Evolutionary conservation across 176 grass and related monocot species (phyloP).

Genomic region (Bromus sterilis): DNA sequence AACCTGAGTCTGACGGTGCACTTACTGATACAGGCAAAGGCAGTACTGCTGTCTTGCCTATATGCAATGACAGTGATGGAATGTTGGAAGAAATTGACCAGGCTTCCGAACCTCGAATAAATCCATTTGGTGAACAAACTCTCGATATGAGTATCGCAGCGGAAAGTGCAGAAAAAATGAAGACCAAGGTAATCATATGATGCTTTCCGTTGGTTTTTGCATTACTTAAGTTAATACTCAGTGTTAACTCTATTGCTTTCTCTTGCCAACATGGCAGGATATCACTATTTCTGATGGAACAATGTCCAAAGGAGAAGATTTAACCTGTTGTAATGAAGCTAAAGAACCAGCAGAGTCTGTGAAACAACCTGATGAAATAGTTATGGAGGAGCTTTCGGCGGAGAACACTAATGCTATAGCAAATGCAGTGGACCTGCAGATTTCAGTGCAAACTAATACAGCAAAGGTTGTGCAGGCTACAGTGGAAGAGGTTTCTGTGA

Average conservation of each 20-base stretch:
- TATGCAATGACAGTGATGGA: not conserved
- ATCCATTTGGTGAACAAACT: not conserved
- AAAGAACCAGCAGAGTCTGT: slow-evolving; percentile 7
- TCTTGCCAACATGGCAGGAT: slow-evolving; percentile 19
- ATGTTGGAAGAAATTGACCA: not conserved
- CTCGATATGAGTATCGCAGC: not conserved
- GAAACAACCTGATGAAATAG: slow-evolving; percentile 4
- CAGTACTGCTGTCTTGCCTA: not conserved
- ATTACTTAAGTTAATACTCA: not conserved
- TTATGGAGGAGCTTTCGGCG: not conserved
- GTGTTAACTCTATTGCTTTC: slow-evolving; percentile 7
- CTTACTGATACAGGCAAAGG: not conserved
- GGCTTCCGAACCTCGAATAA: not conserved
- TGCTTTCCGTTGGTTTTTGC: not conserved
- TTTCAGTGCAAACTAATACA: not conserved
- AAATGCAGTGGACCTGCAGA: slow-evolving; percentile 10
- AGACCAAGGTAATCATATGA: slow-evolving; percentile 21
- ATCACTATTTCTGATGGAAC: slow-evolving; percentile 1
- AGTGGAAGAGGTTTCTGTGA: not conserved
- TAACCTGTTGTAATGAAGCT: not conserved
- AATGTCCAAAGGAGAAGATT: not conserved
- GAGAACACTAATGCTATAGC: not conserved
- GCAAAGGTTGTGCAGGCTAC: not conserved
- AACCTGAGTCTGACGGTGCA: slow-evolving; percentile 15
- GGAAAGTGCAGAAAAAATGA: not conserved